These are phyloP conservation scores for Citrus medica DNA, from an alignment of 345 rosid genomes.

Conservation along the genomic window DNA sequence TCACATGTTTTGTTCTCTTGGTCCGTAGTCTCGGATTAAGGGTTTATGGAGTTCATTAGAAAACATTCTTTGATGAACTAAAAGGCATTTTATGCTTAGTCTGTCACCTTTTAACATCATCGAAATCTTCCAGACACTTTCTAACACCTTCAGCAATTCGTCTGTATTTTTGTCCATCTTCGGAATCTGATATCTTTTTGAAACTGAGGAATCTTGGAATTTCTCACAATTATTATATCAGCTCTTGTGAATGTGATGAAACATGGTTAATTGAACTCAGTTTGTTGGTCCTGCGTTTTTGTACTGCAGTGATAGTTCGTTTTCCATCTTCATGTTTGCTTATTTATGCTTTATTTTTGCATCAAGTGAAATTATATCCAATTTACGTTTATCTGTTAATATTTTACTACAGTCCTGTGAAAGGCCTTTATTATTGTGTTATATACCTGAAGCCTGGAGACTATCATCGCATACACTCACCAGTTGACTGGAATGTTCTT, in stretches of 20 bases:
- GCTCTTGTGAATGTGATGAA: not conserved
- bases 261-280: not conserved
- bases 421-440: conserved; percentile 92
- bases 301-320: not conserved
- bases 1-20: not conserved
- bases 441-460: conserved; percentile 91
- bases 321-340: not conserved
- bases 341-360: conserved; percentile 1
- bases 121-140: not conserved
- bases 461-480: conserved; percentile 93
- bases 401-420: conserved; percentile 63
- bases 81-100: not conserved
- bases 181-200: not conserved
- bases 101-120: not conserved
- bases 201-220: not conserved
- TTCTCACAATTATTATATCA: not conserved
- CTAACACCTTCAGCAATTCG: not conserved
- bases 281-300: not conserved
- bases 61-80: not conserved
- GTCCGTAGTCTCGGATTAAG: not conserved
- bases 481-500: conserved; percentile 82
- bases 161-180: not conserved
- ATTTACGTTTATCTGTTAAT: not conserved
- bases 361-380: not conserved
- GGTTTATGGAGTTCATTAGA: not conserved